Base-by-base conservation (phyloP, 495 filamentous ascomycete genomes). In the Pseudevernia furfuracea region DNA sequence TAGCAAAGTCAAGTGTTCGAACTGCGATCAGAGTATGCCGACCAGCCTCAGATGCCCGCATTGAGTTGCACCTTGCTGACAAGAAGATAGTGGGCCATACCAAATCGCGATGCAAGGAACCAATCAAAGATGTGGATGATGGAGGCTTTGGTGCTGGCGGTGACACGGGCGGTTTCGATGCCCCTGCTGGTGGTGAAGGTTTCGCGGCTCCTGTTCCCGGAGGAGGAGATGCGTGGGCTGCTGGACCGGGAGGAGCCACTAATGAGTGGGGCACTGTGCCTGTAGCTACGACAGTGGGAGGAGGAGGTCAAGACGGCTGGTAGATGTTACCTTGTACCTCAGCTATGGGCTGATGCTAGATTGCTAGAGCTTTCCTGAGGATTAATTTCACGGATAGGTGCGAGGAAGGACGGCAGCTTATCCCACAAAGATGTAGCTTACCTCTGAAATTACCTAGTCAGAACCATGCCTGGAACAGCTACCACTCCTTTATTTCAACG, bases 1-100 rank as follows among this genome's bases (percentile, higher is more conserved):
- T 73, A 80, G 81, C 17, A 85, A 84, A 43, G 86, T 95, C 62
- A 83, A 89, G 72, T 96, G 91, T 78, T 81, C 75, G 66, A 85
- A 87, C 69, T 95, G 91, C 69, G 80, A 84, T 14, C 79, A 93
- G 74, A 87, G 83, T 84, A 73, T 74, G 79, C 78, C 23, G 14
- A 21, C 28, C n/a, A n/a, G 49, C n/a, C 15, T 53, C 3, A 30
- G 23, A 28, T n/a, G 23, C 36, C 0, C 1, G 6, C 21, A 44
- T 10, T 32, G 4, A 32, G 15, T 36, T 37, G n/a, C 25, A 11
- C 9, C 28, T 62, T 44, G 63, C 71, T 74, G 59, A 74, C 39
- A 43, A 52, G 59, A 56, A 49, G 52, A 10, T 64, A 85, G 82
- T 85, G 80, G 90, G 90, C 21, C 89, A 94, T 62, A 87, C 79